A percentile compares a stretch with the other conserved stretches of the same genome.
Evolutionary conservation across 1,284 basidiomycete genomes (phyloP).

Genomic region (Malassezia caprae): DNA sequence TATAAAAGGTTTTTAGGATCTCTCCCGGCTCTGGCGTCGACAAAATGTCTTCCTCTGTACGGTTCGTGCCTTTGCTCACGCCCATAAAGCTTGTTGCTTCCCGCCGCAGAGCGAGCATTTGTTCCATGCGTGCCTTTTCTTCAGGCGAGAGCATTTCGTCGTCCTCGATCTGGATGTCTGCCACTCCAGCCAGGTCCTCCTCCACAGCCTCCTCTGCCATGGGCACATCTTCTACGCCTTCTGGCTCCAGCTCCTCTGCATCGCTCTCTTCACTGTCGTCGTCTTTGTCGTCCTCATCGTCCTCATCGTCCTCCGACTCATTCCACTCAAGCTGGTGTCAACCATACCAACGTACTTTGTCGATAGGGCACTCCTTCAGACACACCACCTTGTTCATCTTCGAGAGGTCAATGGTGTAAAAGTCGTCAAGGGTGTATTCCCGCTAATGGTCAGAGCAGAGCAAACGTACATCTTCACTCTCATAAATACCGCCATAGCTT

Average conservation of each 20-base stretch:
- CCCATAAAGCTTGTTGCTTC: slow-evolving; percentile 65
- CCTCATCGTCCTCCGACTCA: slow-evolving; percentile 34
- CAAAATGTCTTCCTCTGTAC: slow-evolving; percentile 63
- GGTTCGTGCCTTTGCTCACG: slow-evolving; percentile 58
- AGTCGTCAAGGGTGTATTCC: slow-evolving; percentile 47
- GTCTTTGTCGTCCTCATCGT: slow-evolving; percentile 19
- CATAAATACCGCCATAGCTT: slow-evolving; percentile 43
- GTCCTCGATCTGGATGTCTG: slow-evolving; percentile 8
- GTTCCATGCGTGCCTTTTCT: slow-evolving; percentile 20
- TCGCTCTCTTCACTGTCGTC: slow-evolving; percentile 24
- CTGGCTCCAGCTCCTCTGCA: slow-evolving; percentile 23
- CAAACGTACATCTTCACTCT: slow-evolving; percentile 23
- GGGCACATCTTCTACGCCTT: slow-evolving; percentile 10
- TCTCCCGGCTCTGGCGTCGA: slow-evolving; percentile 83
- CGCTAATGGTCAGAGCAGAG: slow-evolving; percentile 6
- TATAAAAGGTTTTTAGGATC: slow-evolving; percentile 72
- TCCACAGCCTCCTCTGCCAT: slow-evolving; percentile 10
- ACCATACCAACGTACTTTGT: slow-evolving; percentile 16
- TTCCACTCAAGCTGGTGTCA: slow-evolving; percentile 36
- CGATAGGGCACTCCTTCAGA: slow-evolving; percentile 43
- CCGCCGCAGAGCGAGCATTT: slow-evolving; percentile 55
- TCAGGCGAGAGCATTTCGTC: slow-evolving; percentile 19
- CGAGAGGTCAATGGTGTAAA: slow-evolving; percentile 44
- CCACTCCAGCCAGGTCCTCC: neutral
- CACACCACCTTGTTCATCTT: slow-evolving; percentile 44